Base-by-base conservation (phyloP, 495 filamentous ascomycete species). In the Annulohypoxylon moriforme region DNA sequence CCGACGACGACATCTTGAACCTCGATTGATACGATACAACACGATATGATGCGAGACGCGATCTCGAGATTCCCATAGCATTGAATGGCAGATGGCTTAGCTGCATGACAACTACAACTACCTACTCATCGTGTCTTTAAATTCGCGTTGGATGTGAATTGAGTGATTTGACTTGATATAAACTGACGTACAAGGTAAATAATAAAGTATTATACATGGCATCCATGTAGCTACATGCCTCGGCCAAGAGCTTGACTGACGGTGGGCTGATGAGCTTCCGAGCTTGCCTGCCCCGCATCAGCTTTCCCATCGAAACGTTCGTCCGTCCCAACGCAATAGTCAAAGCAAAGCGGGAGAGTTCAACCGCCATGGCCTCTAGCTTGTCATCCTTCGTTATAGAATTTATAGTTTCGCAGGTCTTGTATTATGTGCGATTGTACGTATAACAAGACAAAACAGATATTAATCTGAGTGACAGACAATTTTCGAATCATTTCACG, bases 251-350 rank as follows among this genome's bases (percentile, higher is more conserved):
- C 18, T 20, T 27, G 20, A n/a, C 46, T 34, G 60, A 63, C 6
- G 46, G 60, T 63, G 60, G 60, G 60, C 60, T 63, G 60, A 40
- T 29, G 47, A 40, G 10, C n/a, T 31, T 59, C 34, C 13, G 22
- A 42, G 20, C 31, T 16, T 58, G 56, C 63, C 63, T 58, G 56
- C 63, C 63, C 63, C 63, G 52, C 63, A 66, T 66, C 25, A n/a
- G 31, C 52, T 46, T 10, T 44, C 16, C 40, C 38, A 42, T 42
- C 14, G 13, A n/a, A 42, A n/a, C 38, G n/a, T 2, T 13, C 6
- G 1, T 8, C 33, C 6, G n/a, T n/a, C n/a, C 11, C 4, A 44
- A 1, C 11, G 46, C 20, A 25, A 1, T 13, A 10, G 18, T 25
- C 46, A 49, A 10, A 20, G 46, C 46, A 13, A 22, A 14, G 25